Base-by-base conservation (phyloP, 1,284 basidiomycete species). In the Ustilago vetiveriae region DNA sequence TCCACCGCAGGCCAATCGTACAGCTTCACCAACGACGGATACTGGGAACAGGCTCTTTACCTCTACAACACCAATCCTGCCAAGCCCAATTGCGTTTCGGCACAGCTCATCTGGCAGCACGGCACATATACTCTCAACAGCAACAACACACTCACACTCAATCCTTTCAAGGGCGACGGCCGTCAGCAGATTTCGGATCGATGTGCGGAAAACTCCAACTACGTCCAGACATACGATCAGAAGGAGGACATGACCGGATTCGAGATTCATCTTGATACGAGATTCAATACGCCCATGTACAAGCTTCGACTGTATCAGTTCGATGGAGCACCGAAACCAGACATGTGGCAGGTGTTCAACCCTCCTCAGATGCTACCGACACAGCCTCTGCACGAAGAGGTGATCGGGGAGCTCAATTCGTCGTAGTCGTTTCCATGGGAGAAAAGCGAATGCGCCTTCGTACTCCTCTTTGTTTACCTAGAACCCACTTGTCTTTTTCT, bases 81-180 rank as follows among this genome's bases (percentile, higher is more conserved):
- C n/a, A 60, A 67, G 13, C 76, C 75, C n/a, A 53, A 69, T 27
- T 81, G 79, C 43, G 77, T 80, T 39, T 74, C 62, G n/a, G 76
- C 74, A 8, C 64, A 75, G n/a, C 60, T 81, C 24, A 71, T 76
- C 21, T 80, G 79, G 79, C 78, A 80, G 40, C 79, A 81, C 57
- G 78, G 78, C 32, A 76, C 72, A 4, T 81, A 76, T 47, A 41
- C 55, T 10, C 50, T 75, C 42, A 74, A 74, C 64, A 42, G 40
- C 42, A 59, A 60, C 51, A 49, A 56, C 41, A 59, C 75, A 35
- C 58, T 80, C 35, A 66, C 58, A 17, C 72, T 81, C 52, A 64
- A 43, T 14, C 48, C 54, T 9, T 80, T 70, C 52, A 58, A 67
- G 17, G 63, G 72, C 14, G 78, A 81, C 30, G 78, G 79, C 14